Percentiles rank a stretch among this genome's conserved stretches.
These are phyloP conservation scores for Debaryomyces maramus DNA, from an alignment of 805 yeast species.

Conservation along the genomic window DNA sequence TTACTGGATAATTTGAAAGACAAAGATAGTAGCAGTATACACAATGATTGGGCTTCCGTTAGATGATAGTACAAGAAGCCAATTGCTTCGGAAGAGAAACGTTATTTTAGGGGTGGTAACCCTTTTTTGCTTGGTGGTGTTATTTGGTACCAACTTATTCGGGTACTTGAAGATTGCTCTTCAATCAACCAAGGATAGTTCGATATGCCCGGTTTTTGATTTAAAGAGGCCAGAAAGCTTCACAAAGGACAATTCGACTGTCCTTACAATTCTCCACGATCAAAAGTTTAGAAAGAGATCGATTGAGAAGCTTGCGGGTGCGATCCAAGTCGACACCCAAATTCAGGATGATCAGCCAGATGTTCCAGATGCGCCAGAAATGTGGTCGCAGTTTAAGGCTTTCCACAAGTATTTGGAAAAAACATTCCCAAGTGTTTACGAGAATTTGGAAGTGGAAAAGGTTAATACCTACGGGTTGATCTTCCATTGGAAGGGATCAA, in stretches of 20 bases:
- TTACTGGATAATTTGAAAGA: no score
- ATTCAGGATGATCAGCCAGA: constrained; percentile 53
- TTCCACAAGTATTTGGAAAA: constrained; percentile 55
- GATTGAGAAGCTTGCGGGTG: constrained; percentile 49
- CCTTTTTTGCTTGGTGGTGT: constrained; percentile 14
- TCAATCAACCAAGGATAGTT: constrained; percentile 1
- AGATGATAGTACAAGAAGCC: constrained; percentile 6
- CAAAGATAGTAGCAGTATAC: no score
- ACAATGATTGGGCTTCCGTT: constrained; percentile 16
- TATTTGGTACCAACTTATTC: constrained; percentile 18
- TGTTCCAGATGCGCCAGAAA: constrained; percentile 51
- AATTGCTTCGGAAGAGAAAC: constrained; percentile 8
- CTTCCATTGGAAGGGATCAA: constrained; percentile 59
- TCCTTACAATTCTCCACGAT: constrained; percentile 25
- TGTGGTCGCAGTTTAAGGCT: constrained; percentile 39
- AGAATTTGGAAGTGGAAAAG: constrained; percentile 48
- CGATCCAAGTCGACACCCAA: constrained; percentile 66
- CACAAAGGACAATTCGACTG: constrained; percentile 30
- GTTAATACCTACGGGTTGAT: constrained; percentile 66
- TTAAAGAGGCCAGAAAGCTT: constrained; percentile 4
- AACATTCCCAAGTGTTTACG: constrained; percentile 55
- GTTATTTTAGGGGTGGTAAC: constrained; percentile 12
- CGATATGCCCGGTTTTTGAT: constrained; percentile 14
- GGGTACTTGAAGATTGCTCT: constrained; percentile 17
- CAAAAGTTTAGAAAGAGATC: constrained; percentile 31